Evolutionary conservation across 1,284 basidiomycete genomes (phyloP).

Genomic region (Vanrija sp.): DNA sequence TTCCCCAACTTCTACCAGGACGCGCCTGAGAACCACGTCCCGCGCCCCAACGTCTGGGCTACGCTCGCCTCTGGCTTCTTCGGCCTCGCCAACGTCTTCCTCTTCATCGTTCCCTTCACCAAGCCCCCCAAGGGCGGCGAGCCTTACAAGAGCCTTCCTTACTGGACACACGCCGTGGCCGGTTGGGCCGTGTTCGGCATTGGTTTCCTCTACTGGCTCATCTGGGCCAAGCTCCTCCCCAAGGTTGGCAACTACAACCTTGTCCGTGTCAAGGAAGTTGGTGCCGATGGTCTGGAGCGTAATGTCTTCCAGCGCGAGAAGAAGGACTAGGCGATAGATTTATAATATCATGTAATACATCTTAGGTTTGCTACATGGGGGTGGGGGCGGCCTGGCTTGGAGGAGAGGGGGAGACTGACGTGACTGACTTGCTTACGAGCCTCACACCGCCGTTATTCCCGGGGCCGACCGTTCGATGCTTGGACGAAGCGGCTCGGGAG

Average conservation of each 20-base stretch:
- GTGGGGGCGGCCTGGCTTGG: too few relatives aligned
- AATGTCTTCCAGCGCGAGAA: conserved; percentile 8
- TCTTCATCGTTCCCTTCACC: conserved; percentile 12
- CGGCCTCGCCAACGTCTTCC: conserved; percentile 19
- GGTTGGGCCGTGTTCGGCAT: conserved; percentile 21
- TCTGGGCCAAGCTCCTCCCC: conserved; percentile 19
- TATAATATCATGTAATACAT: too few relatives aligned
- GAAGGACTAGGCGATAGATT: not conserved
- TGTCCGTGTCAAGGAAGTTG: conserved; percentile 11
- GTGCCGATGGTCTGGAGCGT: conserved; percentile 11
- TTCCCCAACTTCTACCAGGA: conserved; percentile 4
- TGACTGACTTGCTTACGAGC: too few relatives aligned
- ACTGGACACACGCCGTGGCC: conserved; percentile 18
- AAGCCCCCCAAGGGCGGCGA: conserved; percentile 11
- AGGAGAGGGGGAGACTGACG: too few relatives aligned
- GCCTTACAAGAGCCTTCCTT: conserved; percentile 16
- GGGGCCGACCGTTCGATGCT: too few relatives aligned
- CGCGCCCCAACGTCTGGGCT: conserved; percentile 2
- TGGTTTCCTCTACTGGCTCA: conserved; percentile 21
- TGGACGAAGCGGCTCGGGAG: too few relatives aligned
- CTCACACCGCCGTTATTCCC: too few relatives aligned
- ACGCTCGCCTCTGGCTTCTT: conserved; percentile 7
- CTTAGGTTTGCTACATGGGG: too few relatives aligned
- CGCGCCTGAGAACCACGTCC: not conserved
- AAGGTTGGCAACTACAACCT: conserved; percentile 12